Conservation (phyloP, 495 filamentous ascomycete genomes). For the Annulohypoxylon nitens region DNA sequence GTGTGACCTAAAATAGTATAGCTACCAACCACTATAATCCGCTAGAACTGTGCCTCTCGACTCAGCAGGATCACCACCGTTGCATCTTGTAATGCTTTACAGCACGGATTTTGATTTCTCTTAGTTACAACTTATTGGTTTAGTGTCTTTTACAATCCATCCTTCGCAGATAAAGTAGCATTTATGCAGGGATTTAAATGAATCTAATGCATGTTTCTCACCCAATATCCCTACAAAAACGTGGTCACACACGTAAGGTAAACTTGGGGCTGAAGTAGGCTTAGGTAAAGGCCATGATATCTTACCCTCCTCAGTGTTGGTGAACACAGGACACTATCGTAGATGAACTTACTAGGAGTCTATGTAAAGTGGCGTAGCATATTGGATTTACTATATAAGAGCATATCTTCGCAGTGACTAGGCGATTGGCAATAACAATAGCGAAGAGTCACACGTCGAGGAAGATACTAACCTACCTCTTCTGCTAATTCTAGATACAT, state of each 20-base stretch:
- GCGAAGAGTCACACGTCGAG: background rate
- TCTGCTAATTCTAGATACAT: background rate
- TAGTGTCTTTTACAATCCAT: background rate
- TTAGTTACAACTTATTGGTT: background rate
- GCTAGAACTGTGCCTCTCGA: background rate
- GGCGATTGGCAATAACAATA: background rate
- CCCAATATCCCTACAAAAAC: background rate
- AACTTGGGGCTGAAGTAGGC: background rate
- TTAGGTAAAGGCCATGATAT: background rate
- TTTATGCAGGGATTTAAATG: background rate
- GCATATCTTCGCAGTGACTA: background rate
- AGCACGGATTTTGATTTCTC: background rate
- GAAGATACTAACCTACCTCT: background rate
- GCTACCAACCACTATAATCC: background rate
- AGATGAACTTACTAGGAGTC: background rate
- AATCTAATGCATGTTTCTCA: background rate
- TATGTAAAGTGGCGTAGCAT: background rate
- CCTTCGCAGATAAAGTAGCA: background rate
- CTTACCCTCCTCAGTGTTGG: background rate
- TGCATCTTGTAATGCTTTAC: background rate
- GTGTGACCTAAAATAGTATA: slow-evolving; percentile 10
- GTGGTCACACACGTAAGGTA: background rate
- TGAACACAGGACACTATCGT: background rate
- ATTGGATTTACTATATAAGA: background rate
- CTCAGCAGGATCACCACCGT: slow-evolving; percentile 9